Base-by-base conservation (phyloP, 2,329 filamentous ascomycete genomes). In the Diaporthe humulicola region DNA sequence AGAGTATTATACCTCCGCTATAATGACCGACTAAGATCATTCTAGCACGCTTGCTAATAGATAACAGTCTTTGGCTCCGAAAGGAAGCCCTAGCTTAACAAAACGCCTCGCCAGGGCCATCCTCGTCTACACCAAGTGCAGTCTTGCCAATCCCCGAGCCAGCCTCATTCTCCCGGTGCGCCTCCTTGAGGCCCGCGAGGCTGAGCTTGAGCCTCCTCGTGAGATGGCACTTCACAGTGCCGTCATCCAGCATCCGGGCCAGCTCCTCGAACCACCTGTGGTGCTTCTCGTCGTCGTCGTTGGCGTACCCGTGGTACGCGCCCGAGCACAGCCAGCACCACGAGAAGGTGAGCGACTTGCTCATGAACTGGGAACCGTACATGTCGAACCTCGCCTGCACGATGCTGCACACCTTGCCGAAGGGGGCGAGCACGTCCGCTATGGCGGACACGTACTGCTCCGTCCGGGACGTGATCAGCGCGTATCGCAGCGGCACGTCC, bases 311-410 rank as follows among this genome's bases (percentile, higher is more conserved):
- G 72, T 87, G 84, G 76, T 83, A 85, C 4, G 82, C 80, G 30
- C 85, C 84, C 1, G 84, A 84, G 2, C 84, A 84, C 14, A 87
- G 64, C 77, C 85, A 80, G 76, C 81, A 83, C 85, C 86, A 87
- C 4, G 81, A 79, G 71, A 86, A 87, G 0, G 82, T 82, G 69
- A 87, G 75, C 22, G 82, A 84, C 79, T 87, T 87, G 66, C 84
- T 82, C 84, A 87, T 85, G 78, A 85, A 86, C 78, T 85, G 81
- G 3, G 85, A 84, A 3, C 85, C 85, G 75, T 87, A 87, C 83
- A 86, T 84, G 33, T 82, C 82, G 38, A 85, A 82, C 58, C 82
- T 77, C 10, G 82, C 83, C 77, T 88, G 85, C 19, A 87, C 85
- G 72, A 87, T 86, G 17, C 82, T 85, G 80, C 84, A 86, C 9